Percentiles rank a stretch among this genome's conserved stretches.
phyloP scores from a whole-genome alignment of 208 protist species.

The Leishmania amazonensis region DNA sequence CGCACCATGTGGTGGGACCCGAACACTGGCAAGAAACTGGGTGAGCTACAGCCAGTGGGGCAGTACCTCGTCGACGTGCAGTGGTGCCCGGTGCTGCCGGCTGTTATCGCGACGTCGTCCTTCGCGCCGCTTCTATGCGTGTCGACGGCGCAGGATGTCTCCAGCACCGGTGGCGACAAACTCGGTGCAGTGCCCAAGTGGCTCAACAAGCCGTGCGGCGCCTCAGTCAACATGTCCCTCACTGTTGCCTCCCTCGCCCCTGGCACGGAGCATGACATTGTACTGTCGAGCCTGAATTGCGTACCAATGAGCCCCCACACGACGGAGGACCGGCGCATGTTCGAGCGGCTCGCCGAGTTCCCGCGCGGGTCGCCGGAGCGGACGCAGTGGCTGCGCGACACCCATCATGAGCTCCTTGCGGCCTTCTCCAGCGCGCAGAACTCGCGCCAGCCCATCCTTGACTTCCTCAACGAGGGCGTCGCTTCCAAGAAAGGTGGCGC shows the following conservation, averaged over 20 bases:
- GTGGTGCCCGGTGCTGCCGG: conserved; percentile 93
- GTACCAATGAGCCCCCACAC: conserved; percentile 38
- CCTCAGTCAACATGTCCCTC: conserved; percentile 62
- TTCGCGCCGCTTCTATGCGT: conserved; percentile 83
- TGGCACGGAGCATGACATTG: conserved; percentile 36
- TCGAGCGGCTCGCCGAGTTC: conserved; percentile 30
- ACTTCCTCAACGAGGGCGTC: conserved; percentile 42
- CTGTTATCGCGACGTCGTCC: conserved; percentile 90
- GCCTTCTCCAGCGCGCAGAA: conserved; percentile 57
- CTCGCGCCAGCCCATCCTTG: conserved; percentile 66
- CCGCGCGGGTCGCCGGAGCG: conserved; percentile 51
- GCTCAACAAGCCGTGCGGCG: conserved; percentile 63
- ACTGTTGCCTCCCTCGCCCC: conserved; percentile 54
- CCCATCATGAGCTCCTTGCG: conserved; percentile 58
- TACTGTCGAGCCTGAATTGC: conserved; percentile 18
- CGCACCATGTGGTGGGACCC: conserved; percentile 96
- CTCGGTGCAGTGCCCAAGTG: conserved; percentile 46
- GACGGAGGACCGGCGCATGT: conserved; percentile 29
- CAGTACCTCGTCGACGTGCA: conserved; percentile 95
- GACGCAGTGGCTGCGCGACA: conserved; percentile 56
- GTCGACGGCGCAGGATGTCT: conserved; percentile 55
- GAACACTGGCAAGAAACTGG: conserved; percentile 65
- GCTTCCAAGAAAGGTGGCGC: neutral
- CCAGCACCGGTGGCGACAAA: conserved; percentile 23
- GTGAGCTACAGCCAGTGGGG: conserved; percentile 61